Evolutionary conservation across 2,329 filamentous ascomycete species (phyloP).

Genomic region (Penicillium sp.): DNA sequence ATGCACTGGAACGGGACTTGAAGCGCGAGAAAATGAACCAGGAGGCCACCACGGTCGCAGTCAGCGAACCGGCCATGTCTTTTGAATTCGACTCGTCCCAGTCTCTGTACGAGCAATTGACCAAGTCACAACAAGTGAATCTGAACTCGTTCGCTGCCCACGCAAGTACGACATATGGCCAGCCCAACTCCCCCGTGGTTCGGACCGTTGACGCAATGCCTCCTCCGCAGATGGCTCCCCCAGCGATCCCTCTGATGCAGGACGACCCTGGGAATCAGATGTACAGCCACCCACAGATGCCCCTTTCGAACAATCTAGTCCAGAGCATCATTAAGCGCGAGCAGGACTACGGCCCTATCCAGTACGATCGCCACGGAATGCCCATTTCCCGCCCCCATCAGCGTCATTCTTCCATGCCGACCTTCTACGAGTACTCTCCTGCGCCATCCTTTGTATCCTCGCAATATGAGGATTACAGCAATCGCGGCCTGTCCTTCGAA

Average conservation of each 20-base stretch:
- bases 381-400: constrained; percentile 80
- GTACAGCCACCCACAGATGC: constrained; percentile 62
- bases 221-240: constrained; percentile 77
- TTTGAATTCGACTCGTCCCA: constrained; percentile 99
- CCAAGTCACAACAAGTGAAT: constrained; percentile 97
- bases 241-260: constrained; percentile 55
- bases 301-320: constrained; percentile 65
- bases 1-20: constrained; percentile 92
- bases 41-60: constrained; percentile 92
- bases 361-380: constrained; percentile 90
- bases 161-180: constrained; percentile 60
- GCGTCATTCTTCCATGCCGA: constrained; percentile 96
- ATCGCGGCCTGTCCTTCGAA: constrained; percentile 92
- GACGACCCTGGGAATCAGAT: constrained; percentile 67
- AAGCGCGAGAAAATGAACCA: constrained; percentile 99
- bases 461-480: constrained; percentile 97
- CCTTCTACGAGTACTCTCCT: constrained; percentile 96
- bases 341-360: constrained; percentile 74
- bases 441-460: constrained; percentile 98
- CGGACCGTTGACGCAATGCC: constrained; percentile 88
- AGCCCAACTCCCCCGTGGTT: constrained; percentile 84
- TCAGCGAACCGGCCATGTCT: constrained; percentile 93
- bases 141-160: constrained; percentile 93
- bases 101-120: constrained; percentile 98
- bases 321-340: constrained; percentile 83